phyloP scores from a whole-genome alignment of 2,329 filamentous ascomycete species.

The Fusarium camptoceras region DNA sequence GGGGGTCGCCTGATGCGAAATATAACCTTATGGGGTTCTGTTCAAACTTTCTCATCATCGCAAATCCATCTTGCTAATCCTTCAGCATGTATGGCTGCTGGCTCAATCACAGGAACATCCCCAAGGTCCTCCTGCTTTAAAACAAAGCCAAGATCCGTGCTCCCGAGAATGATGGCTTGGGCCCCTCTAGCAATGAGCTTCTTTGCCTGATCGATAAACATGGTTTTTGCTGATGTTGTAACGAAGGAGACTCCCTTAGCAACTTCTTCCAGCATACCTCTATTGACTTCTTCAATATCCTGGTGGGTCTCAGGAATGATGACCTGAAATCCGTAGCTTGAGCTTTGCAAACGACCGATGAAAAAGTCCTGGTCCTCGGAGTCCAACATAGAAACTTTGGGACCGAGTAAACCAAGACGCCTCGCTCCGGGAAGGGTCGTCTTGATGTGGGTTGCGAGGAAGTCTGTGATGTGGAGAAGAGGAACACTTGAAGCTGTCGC shows the following conservation, averaged over 20 bases:
- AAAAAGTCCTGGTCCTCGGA: neutral
- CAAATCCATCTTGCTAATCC: slow-evolving; percentile 1
- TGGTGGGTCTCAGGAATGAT: neutral
- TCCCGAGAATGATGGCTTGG: neutral
- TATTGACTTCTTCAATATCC: slow-evolving; percentile 1
- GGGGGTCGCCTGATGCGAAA: too few species aligned
- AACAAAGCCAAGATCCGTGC: slow-evolving; percentile 1
- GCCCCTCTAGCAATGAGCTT: neutral
- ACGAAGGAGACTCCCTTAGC: neutral
- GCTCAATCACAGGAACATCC: neutral
- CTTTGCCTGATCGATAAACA: neutral
- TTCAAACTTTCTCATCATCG: neutral
- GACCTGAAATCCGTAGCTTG: neutral
- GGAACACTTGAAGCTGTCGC: neutral
- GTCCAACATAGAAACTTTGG: neutral
- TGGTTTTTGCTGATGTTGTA: neutral
- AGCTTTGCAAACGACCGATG: neutral
- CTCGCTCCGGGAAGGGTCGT: neutral
- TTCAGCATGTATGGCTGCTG: neutral
- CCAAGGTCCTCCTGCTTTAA: neutral
- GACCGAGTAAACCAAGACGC: neutral
- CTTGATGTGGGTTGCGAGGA: neutral
- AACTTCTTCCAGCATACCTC: slow-evolving; percentile 7
- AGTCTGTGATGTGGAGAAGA: neutral
- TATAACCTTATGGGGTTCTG: neutral